These are phyloP conservation scores for Salvia miltiorrhiza DNA, from an alignment of 257 asterid genomes.

Conservation along the genomic window DNA sequence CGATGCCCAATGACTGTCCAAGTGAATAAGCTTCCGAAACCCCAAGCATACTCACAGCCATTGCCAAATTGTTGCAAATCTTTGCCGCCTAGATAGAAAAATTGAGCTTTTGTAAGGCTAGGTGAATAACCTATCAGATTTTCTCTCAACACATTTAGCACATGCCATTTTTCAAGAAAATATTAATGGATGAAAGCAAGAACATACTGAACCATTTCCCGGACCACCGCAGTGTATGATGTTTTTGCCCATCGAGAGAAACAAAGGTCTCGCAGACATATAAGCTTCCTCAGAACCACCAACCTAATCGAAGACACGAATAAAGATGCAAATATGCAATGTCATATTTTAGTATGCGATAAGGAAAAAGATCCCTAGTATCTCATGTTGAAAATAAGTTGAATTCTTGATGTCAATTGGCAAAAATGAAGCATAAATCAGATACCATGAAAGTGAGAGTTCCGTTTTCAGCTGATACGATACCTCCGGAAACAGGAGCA, in stretches of 20 bases:
- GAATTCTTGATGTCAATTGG: not conserved
- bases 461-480: slow-evolving; percentile 80
- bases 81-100: slow-evolving; percentile 60
- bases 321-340: not conserved
- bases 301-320: slow-evolving; percentile 38
- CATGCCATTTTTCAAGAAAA: not conserved
- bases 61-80: slow-evolving; percentile 91
- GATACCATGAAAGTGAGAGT: slow-evolving; percentile 94
- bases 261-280: slow-evolving; percentile 62
- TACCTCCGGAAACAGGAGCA: slow-evolving; percentile 99
- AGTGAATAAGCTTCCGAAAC: slow-evolving; percentile 92
- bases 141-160: not conserved
- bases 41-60: slow-evolving; percentile 98
- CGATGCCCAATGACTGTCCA: slow-evolving; percentile 79
- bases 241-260: slow-evolving; percentile 88
- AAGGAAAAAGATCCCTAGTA: not conserved
- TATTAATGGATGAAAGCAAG: not conserved
- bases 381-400: not conserved
- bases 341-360: not conserved
- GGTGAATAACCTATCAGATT: not conserved
- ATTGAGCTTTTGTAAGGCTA: not conserved
- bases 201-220: slow-evolving; percentile 92
- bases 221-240: slow-evolving; percentile 90
- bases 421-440: not conserved
- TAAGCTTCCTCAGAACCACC: slow-evolving; percentile 88